Conservation (phyloP, 202 grass and related monocot species). For the Schoenoplectus tabernaemontani region DNA sequence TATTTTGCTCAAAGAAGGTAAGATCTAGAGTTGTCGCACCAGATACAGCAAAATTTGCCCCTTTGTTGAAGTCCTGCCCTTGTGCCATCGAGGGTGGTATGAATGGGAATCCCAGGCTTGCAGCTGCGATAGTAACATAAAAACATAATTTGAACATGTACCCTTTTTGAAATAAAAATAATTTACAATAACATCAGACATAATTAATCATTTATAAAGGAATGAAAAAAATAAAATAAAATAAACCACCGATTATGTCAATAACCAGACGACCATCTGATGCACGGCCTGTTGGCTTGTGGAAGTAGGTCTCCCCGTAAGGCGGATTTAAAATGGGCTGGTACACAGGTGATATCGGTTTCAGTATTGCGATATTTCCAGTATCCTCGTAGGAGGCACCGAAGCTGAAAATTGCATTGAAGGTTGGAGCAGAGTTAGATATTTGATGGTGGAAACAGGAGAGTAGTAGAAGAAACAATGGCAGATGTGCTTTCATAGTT, state of each 20-base stretch:
- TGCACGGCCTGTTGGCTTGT: constrained; percentile 31
- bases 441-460: neutral
- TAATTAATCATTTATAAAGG: neutral
- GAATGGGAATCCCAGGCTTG: constrained; percentile 35
- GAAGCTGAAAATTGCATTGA: constrained; percentile 43
- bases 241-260: constrained; percentile 48
- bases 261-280: constrained; percentile 40
- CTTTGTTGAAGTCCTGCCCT: constrained; percentile 27
- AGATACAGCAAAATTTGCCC: constrained; percentile 42
- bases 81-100: constrained; percentile 34
- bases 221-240: neutral
- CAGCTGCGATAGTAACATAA: constrained; percentile 8
- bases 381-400: constrained; percentile 38
- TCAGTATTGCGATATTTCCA: constrained; percentile 22
- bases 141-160: neutral
- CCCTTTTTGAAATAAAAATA: neutral
- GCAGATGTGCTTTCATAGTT: neutral
- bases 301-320: constrained; percentile 46
- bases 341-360: neutral
- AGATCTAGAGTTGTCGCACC: constrained; percentile 33
- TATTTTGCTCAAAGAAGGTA: neutral
- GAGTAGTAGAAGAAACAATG: neutral
- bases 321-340: neutral
- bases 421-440: neutral
- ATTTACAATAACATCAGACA: neutral